Evolutionary conservation across 2,329 filamentous ascomycete species (phyloP), one percentile per base, ranked within the genome.

Genomic region (Clarireedia sp.): DNA sequence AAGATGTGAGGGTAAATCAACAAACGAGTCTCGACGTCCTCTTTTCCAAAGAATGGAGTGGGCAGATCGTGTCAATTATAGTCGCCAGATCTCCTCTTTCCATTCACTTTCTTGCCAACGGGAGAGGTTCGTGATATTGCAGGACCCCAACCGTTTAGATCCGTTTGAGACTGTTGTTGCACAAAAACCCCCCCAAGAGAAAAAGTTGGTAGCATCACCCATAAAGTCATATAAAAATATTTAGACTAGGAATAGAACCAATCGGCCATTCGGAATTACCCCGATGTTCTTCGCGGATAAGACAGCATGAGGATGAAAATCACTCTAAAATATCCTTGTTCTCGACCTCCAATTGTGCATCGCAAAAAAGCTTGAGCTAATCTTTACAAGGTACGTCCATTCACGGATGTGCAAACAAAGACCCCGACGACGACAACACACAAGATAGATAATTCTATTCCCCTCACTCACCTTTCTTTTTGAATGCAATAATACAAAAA

Each of bases 401-500:
- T 46, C 37, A 54, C 24, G 24, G 37, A 43, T 26, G 40, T 38
- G 52, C 47, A 50, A 55, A 50, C 23, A 50, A 55, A 55, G 37
- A 24, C 7, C 7, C 37, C 52, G 46, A 44, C 46, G 21, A 50
- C 21, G 16, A 43, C 29, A 16, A 17, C 44, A 48, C 23, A 9
- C 12, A n/a, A 38, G 9, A 33, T 49, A 33, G 26, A 9, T 36
- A n/a, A 14, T 36, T 36, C 16, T 48, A 40, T 17, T 29, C 23
- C 33, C 10, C 10, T 49, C n/a, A 16, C 26, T n/a, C 19, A 26
- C 10, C 2, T 17, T 50, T 36, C n/a, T 36, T 1, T 26, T 50
- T 50, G 46, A 26, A 55, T 55, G 52, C 40, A 55, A 55, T 45
- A 51, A 50, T 9, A 51, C 17, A 36, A 57, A 60, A 66, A 64